These are phyloP conservation scores for Suhomyces choctaworum DNA, from an alignment of 1,139 yeast genomes.

Conservation along the genomic window DNA sequence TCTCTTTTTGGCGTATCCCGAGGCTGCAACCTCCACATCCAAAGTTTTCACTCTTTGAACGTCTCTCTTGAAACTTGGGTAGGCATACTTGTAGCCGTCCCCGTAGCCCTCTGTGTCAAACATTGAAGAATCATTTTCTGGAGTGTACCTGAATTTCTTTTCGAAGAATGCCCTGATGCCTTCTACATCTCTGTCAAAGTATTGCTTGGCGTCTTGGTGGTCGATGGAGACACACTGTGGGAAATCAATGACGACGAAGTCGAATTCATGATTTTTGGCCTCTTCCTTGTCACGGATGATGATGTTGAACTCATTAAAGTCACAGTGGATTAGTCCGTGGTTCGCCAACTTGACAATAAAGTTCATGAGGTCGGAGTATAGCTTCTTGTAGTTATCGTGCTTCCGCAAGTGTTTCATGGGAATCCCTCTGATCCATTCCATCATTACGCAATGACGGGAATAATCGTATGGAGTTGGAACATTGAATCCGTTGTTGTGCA, in stretches of 20 bases:
- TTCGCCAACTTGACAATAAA: slow-evolving; percentile 82
- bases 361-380: slow-evolving; percentile 83
- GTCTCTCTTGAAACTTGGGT: slow-evolving; percentile 79
- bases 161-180: slow-evolving; percentile 83
- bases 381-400: slow-evolving; percentile 64
- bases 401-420: slow-evolving; percentile 83
- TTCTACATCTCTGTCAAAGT: slow-evolving; percentile 89
- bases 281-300: slow-evolving; percentile 70
- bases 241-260: slow-evolving; percentile 90
- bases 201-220: slow-evolving; percentile 83
- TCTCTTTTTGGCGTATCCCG: slow-evolving; percentile 81
- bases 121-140: slow-evolving; percentile 64
- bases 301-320: slow-evolving; percentile 93
- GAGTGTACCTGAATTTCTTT: slow-evolving; percentile 72
- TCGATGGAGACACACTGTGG: slow-evolving; percentile 96
- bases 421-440: slow-evolving; percentile 87
- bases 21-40: slow-evolving; percentile 85
- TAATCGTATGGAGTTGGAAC: slow-evolving; percentile 90
- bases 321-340: slow-evolving; percentile 93
- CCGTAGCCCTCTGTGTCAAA: slow-evolving; percentile 77
- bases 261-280: slow-evolving; percentile 51
- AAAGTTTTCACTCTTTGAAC: slow-evolving; percentile 65
- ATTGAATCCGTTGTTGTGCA: slow-evolving; percentile 71
- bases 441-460: slow-evolving; percentile 87
- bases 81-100: slow-evolving; percentile 73